These are phyloP conservation scores for Verticillium longisporum DNA, from an alignment of 2,329 filamentous ascomycete genomes.

Conservation along the genomic window DNA sequence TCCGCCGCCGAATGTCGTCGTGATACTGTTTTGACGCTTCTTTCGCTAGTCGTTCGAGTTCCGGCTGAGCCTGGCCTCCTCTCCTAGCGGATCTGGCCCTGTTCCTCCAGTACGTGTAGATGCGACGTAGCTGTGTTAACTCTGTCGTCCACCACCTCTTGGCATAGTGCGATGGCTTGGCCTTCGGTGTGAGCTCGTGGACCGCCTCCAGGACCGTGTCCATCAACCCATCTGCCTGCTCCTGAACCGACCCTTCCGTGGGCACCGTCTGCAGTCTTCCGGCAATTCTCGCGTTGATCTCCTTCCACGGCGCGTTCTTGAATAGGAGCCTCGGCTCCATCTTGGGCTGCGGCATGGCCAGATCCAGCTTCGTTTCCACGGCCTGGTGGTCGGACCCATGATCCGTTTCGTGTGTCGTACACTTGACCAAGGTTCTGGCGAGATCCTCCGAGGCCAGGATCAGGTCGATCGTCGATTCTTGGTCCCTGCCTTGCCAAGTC, in stretches of 20 bases:
- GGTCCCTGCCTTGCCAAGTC: slow-evolving; percentile 19
- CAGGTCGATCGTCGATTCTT: slow-evolving; percentile 17
- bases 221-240: slow-evolving; percentile 1
- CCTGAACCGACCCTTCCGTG: slow-evolving; percentile 8
- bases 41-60: slow-evolving; percentile 12
- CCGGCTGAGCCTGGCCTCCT: not conserved
- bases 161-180: slow-evolving; percentile 17
- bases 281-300: slow-evolving; percentile 10
- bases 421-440: slow-evolving; percentile 8
- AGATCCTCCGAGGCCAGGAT: slow-evolving; percentile 15
- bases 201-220: not conserved
- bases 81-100: slow-evolving; percentile 12
- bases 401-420: slow-evolving; percentile 10
- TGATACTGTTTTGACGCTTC: slow-evolving; percentile 17
- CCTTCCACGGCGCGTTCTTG: slow-evolving; percentile 19
- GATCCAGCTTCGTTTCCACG: slow-evolving; percentile 22
- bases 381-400: slow-evolving; percentile 21
- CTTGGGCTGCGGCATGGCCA: slow-evolving; percentile 2
- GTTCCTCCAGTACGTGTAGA: slow-evolving; percentile 20
- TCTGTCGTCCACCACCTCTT: slow-evolving; percentile 22
- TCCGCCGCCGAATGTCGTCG: slow-evolving; percentile 16
- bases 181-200: slow-evolving; percentile 11
- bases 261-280: slow-evolving; percentile 12
- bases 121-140: slow-evolving; percentile 18
- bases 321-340: slow-evolving; percentile 11